Evolutionary conservation across 1,284 basidiomycete genomes (phyloP), one percentile per base, ranked within the genome.

Genomic region (Melanopsichium pennsylvanicum): DNA sequence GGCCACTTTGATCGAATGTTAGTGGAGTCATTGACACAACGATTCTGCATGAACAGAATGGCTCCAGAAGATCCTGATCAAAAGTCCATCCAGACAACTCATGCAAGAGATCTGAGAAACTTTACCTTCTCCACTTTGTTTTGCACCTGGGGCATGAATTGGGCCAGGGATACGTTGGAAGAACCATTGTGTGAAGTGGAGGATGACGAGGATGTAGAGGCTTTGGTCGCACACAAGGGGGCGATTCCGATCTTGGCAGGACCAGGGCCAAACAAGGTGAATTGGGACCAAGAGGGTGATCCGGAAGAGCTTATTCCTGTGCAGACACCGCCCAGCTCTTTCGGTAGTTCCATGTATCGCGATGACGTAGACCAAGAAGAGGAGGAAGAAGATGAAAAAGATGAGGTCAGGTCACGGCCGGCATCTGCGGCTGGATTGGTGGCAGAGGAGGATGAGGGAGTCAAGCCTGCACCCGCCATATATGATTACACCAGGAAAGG

Each of bases 291-390:
- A 25, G 60, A 62, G 21, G 72, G 67, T 12, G 64, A 74, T 50
- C 74, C 74, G 3, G 74, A 77, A 33, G 75, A 75, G 31, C 21
- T 77, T 16, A 70, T 77, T 11, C 52, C 57, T 4, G 75, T 77
- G 10, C 50, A 72, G 43, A 76, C 71, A 6, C 68, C 68, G 3
- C 60, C 67, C 5, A 68, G 63, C 23, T 60, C 54, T 8, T 62
- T 64, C n/a, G 50, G 60, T 15, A 69, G 60, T 31, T 73, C 74
- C 16, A 54, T 46, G 35, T 54, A 44, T n/a, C 34, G 27, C 2
- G 42, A 22, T 13, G 56, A 62, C n/a, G 60, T 51, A 0, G 63
- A 54, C 2, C 55, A 64, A 3, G 43, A 52, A 7, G 48, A 39
- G 34, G 63, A 50, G 5, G 63, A 66, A 0, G 72, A 63, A 16